Base-by-base conservation (phyloP, 768 basidiomycete genomes). In the Leucosporidium scottii region DNA sequence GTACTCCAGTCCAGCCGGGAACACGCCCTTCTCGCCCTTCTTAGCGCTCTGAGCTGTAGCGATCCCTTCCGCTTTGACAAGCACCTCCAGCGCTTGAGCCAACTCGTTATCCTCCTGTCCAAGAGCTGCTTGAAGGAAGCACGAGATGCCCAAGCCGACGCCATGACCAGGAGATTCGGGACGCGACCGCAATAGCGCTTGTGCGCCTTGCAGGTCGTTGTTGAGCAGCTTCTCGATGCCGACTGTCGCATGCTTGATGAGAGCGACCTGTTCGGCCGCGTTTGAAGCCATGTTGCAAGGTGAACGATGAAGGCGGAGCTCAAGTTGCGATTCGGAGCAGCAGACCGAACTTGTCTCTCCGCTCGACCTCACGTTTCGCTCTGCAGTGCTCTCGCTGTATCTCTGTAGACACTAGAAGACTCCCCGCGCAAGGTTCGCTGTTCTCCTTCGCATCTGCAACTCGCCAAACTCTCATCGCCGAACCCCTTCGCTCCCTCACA, bases 81-180 rank as follows among this genome's bases (percentile, higher is more conserved):
- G 63, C 17, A 56, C 30, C 0, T 10, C 23, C 6, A 66, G 39
- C 36, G 64, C 64, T 4, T 39, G 4, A 12, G 59, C 54, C 1
- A 72, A 48, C 63, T 72, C 71, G 4, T 48, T 56, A 27, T 69
- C 68, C 28, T 72, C 71, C 20, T 65, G 55, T 3, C 58, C 60
- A 0, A 72, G 49, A 2, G 63, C 61, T 1, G 68, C 65, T 2
- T 62, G 59, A 69, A 72, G n/a, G 50, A 25, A 27, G 34, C 18
- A 27, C 1, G 64, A 17, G 36, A 64, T 67, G 0, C 71, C 71
- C 20, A 62, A 27, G 0, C 65, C 71, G 23, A 72, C 39, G 23
- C 53, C 54, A 28, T 64, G 55, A 31, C 53, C 61, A 0, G 66
- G 25, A 30, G 71, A 65, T 1, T 67, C 27, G 0, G 55, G 27